These are phyloP conservation scores for Pseudogymnoascus sp. DNA, from an alignment of 2,329 filamentous ascomycete genomes.

Conservation along the genomic window DNA sequence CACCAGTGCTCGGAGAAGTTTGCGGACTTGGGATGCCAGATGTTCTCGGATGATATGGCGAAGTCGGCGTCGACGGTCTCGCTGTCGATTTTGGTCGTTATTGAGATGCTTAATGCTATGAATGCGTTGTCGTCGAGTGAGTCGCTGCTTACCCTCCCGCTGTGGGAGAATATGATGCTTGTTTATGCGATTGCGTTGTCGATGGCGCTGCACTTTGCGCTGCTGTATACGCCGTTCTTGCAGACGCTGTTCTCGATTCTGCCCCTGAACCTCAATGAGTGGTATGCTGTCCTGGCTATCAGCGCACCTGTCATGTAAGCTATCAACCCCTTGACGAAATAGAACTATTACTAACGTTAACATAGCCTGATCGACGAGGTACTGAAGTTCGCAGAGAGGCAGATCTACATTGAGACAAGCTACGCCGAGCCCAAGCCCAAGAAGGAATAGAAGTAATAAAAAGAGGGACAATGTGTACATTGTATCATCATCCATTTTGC, in stretches of 20 bases:
- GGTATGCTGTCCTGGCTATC: constrained; percentile 82
- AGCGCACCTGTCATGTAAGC: constrained; percentile 89
- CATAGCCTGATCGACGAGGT: constrained; percentile 56
- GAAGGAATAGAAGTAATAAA: constrained; percentile 14
- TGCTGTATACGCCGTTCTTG: constrained; percentile 85
- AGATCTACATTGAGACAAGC: constrained; percentile 35
- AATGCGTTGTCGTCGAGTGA: constrained; percentile 95
- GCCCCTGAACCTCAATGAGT: constrained; percentile 76
- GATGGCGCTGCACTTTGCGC: constrained; percentile 89
- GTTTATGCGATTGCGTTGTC: constrained; percentile 89
- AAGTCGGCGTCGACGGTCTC: constrained; percentile 90
- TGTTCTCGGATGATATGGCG: constrained; percentile 80
- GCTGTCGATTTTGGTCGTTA: constrained; percentile 85
- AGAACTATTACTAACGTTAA: not conserved
- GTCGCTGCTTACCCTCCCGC: constrained; percentile 80
- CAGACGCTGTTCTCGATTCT: constrained; percentile 86
- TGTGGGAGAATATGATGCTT: constrained; percentile 99
- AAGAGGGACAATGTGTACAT: not conserved
- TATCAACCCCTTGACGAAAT: not conserved
- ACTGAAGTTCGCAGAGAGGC: constrained; percentile 55
- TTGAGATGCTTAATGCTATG: constrained; percentile 99
- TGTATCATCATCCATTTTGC: not conserved
- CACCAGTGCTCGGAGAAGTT: constrained; percentile 83
- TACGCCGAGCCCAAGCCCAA: constrained; percentile 23
- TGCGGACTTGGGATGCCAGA: constrained; percentile 81